Base-by-base conservation (phyloP, 2,329 filamentous ascomycete genomes). In the Aotearoamyces nothofagi region DNA sequence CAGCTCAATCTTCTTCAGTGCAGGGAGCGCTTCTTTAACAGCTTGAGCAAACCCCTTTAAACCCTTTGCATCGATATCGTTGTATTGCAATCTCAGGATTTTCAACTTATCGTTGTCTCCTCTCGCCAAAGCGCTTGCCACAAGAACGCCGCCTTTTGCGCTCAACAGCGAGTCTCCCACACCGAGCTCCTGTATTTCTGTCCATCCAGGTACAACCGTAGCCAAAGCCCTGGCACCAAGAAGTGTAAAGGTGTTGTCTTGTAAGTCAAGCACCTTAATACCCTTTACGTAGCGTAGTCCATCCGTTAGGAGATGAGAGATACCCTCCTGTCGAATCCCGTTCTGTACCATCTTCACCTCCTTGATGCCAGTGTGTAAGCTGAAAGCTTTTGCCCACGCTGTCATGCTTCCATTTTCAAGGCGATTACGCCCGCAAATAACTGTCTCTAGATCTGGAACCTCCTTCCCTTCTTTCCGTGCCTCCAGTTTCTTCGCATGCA, bases 281-380 rank as follows among this genome's bases (percentile, higher is more conserved):
- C 62, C 59, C 17, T 60, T 63, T 28, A 82, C 71, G 44, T 81
- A 66, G 39, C 65, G 69, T 30, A 98, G 63, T 37, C 90, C 90
- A 30, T 86, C 64, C 35, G 69, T 74, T 39, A 98, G 60, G 32
- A 98, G 62, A 40, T 78, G 68, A 26, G 75, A 75, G 46, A 96
- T 90, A 35, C 90, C 90, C 54, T 96, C 84, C 50, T 87, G 82
- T 24, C 90, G 71, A 43, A 98, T 98, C 29, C 90, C 90, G 52
- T 98, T 96, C 56, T 96, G 90, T 15, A 92, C 83, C 90, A 98
- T 96, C 64, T 87, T 92, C 42, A 98, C 71, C 34, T 74, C 74
- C 56, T 77, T 79, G 38, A 98, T 69, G 33, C 78, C 77, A 40
- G 68, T 73, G 51, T 96, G 83, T 33, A 87, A 75, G 45, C 74